phyloP scores from a whole-genome alignment of 768 basidiomycete genomes.

The Agaricus subrufescens region DNA sequence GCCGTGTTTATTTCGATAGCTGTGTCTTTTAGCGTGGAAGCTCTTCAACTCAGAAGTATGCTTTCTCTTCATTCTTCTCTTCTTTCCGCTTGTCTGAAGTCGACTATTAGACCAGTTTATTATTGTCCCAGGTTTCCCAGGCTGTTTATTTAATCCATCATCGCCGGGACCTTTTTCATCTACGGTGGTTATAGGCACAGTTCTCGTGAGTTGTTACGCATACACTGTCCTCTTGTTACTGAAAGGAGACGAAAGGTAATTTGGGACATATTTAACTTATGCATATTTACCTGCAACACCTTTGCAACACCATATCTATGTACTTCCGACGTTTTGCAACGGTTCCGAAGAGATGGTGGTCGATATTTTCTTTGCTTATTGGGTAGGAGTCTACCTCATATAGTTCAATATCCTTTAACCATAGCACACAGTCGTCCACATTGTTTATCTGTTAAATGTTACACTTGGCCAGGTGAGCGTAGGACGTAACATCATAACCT shows the following conservation, averaged over 20 bases:
- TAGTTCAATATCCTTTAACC: neutral
- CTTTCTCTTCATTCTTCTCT: neutral
- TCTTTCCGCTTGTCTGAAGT: neutral
- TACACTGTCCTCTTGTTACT: no score
- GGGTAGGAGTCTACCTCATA: neutral
- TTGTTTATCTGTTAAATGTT: neutral
- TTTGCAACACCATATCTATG: neutral
- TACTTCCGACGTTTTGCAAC: neutral
- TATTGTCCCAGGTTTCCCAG: neutral
- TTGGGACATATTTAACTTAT: neutral
- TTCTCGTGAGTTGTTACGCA: neutral
- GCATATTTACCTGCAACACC: neutral
- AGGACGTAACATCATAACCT: neutral
- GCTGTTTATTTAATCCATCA: neutral
- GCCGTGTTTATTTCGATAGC: neutral
- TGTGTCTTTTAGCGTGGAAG: neutral
- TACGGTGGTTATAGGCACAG: neutral
- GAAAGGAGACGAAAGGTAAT: neutral
- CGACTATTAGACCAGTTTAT: neutral
- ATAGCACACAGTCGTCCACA: neutral
- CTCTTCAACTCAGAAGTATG: neutral
- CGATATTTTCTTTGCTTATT: neutral
- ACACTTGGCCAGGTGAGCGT: neutral
- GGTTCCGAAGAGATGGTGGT: neutral
- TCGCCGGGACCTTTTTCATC: neutral